Evolutionary conservation across 768 basidiomycete genomes (phyloP).

Genomic region (Amanita rimosa): DNA sequence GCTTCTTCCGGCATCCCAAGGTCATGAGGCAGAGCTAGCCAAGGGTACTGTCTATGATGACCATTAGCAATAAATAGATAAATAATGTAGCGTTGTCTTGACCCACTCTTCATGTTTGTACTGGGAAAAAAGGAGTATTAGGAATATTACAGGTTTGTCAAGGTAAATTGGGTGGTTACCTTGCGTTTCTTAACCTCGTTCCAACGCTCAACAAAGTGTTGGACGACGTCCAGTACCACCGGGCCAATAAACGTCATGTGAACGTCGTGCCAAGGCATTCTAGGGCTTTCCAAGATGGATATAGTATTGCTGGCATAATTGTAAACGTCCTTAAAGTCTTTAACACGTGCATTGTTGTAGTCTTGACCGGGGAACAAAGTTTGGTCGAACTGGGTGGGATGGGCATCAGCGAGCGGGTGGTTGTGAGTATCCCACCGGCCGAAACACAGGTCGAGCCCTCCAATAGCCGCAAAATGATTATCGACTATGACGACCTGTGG

Average conservation of each 20-base stretch:
- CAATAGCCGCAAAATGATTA: conserved; percentile 76
- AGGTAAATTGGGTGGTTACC: conserved; percentile 23
- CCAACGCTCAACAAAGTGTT: conserved; percentile 91
- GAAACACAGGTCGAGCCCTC: conserved; percentile 93
- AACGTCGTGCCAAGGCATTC: conserved; percentile 97
- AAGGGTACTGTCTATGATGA: conserved; percentile 34
- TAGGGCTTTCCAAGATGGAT: conserved; percentile 51
- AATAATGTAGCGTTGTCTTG: not conserved
- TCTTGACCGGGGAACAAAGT: conserved; percentile 92
- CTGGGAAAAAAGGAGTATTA: conserved; percentile 12
- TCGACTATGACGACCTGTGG: conserved; percentile 70
- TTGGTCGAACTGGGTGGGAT: conserved; percentile 72
- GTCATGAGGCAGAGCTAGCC: conserved; percentile 77
- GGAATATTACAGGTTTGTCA: not conserved
- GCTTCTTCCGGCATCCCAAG: conserved; percentile 48
- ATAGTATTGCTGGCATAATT: conserved; percentile 64
- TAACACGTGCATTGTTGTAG: conserved; percentile 82
- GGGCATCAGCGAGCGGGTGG: conserved; percentile 86
- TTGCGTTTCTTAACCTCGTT: conserved; percentile 82
- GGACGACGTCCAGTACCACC: conserved; percentile 80
- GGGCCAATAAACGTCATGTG: conserved; percentile 81
- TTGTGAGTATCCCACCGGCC: conserved; percentile 94
- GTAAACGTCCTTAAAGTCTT: conserved; percentile 78
- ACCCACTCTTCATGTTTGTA: conserved; percentile 39
- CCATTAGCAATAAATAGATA: not conserved